Conservation (phyloP, 2,329 filamentous ascomycete species). For the Ceratocystis cacaofunesta region DNA sequence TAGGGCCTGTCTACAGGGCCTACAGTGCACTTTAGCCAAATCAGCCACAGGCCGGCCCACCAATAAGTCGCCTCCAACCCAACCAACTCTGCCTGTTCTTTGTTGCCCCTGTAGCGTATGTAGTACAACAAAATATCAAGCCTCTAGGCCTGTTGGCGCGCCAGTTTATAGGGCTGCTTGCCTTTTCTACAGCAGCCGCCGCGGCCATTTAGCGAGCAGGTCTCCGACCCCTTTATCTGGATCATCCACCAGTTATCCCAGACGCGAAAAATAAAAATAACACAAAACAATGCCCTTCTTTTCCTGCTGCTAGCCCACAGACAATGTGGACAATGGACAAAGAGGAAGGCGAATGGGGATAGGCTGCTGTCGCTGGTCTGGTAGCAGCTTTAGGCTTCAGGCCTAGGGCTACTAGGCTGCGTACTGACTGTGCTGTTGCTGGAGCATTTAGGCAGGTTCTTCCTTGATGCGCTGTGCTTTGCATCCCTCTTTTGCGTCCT, state of each 20-base stretch:
- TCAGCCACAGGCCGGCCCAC: not conserved
- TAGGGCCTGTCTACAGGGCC: not conserved
- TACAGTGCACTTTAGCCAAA: not conserved
- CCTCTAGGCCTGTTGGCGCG: not conserved
- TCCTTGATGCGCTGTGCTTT: not conserved
- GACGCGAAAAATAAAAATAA: not conserved
- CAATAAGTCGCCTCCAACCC: not conserved
- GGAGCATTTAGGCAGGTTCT: not conserved
- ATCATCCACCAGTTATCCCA: too few species aligned
- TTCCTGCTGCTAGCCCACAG: not conserved
- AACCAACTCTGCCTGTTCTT: too few species aligned
- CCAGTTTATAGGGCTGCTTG: not conserved
- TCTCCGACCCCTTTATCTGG: too few species aligned
- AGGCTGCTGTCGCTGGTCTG: too few species aligned
- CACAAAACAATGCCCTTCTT: not conserved
- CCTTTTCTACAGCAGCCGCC: not conserved
- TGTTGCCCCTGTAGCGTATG: not conserved
- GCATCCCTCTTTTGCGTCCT: not conserved
- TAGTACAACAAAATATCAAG: not conserved
- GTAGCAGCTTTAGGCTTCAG: too few species aligned
- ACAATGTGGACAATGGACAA: not conserved
- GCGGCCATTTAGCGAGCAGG: too few species aligned
- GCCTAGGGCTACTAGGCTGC: too few species aligned
- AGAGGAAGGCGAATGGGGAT: not conserved
- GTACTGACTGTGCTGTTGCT: too few species aligned